phyloP scores from a whole-genome alignment of 2,329 filamentous ascomycete species.

The Paecilomyces sp. region DNA sequence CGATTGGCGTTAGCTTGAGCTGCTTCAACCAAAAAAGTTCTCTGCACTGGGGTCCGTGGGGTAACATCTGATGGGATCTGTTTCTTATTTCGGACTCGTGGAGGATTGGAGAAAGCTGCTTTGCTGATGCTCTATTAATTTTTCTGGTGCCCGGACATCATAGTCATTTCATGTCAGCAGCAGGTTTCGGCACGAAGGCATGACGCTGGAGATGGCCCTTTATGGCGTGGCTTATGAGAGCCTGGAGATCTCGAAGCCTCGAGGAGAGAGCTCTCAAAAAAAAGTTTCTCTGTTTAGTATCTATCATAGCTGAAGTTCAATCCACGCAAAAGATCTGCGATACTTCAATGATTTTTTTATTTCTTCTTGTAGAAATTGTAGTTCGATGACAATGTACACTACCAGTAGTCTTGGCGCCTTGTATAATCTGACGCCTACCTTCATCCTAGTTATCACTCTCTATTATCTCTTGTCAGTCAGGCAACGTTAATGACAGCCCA shows the following conservation, averaged over 20 bases:
- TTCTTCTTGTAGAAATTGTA: neutral
- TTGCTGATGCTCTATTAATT: conserved; percentile 27
- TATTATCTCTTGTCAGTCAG: too few species aligned
- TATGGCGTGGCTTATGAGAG: conserved; percentile 13
- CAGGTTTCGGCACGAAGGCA: conserved; percentile 13
- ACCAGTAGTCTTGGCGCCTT: too few species aligned
- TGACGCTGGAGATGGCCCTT: conserved; percentile 12
- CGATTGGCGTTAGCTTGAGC: conserved; percentile 36
- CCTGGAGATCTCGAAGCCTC: conserved; percentile 15
- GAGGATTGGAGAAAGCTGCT: conserved; percentile 24
- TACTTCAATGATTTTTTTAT: conserved; percentile 1
- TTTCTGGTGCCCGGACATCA: conserved; percentile 16
- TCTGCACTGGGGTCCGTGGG: conserved; percentile 26
- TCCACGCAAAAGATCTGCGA: conserved; percentile 1
- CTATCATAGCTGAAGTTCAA: conserved; percentile 4
- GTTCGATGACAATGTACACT: too few species aligned
- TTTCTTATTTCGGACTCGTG: conserved; percentile 27
- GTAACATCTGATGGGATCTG: conserved; percentile 19
- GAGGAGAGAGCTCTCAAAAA: conserved; percentile 22
- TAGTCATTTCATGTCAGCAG: conserved; percentile 17
- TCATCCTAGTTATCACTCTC: too few species aligned
- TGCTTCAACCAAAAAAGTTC: conserved; percentile 23
- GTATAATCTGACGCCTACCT: too few species aligned
- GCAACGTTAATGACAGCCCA: too few species aligned
- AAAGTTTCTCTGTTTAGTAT: conserved; percentile 5